A percentile compares a stretch with the other conserved stretches of the same genome.
Conservation (phyloP, 2,329 filamentous ascomycete species). For the Sclerotinia glacialis region DNA sequence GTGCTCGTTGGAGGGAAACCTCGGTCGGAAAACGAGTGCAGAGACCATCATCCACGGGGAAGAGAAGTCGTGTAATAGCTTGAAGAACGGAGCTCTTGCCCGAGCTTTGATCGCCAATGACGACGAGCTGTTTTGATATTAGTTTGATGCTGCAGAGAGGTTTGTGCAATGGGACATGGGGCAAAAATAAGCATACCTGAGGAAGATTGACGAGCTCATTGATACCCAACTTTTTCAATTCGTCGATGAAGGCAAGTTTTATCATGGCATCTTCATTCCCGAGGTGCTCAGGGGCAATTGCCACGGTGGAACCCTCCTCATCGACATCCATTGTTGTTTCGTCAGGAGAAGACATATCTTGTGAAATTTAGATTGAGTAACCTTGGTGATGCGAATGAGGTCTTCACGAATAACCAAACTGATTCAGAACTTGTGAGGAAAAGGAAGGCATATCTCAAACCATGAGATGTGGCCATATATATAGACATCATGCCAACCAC, state of each 20-base stretch:
- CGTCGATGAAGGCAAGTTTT: constrained; percentile 26
- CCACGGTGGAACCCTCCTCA: background rate
- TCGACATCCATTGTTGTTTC: background rate
- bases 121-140: constrained; percentile 36
- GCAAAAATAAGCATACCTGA: constrained; percentile 20
- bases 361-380: background rate
- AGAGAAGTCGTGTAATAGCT: constrained; percentile 41
- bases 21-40: constrained; percentile 10
- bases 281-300: background rate
- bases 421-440: background rate
- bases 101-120: constrained; percentile 44
- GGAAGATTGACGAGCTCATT: constrained; percentile 28
- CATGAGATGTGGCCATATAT: background rate
- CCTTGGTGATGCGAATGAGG: no score
- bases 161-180: no score
- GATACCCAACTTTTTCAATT: constrained; percentile 23
- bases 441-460: background rate
- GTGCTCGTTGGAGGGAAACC: constrained; percentile 7
- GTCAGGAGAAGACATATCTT: background rate
- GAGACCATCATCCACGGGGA: constrained; percentile 39
- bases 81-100: constrained; percentile 41
- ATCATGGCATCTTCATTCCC: constrained; percentile 11
- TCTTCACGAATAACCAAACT: background rate
- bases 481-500: background rate
- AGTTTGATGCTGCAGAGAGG: fast-evolving